A percentile compares a stretch with the other conserved stretches of the same genome.
Evolutionary conservation across 768 basidiomycete species (phyloP).

Genomic region (Mycena polygramma): DNA sequence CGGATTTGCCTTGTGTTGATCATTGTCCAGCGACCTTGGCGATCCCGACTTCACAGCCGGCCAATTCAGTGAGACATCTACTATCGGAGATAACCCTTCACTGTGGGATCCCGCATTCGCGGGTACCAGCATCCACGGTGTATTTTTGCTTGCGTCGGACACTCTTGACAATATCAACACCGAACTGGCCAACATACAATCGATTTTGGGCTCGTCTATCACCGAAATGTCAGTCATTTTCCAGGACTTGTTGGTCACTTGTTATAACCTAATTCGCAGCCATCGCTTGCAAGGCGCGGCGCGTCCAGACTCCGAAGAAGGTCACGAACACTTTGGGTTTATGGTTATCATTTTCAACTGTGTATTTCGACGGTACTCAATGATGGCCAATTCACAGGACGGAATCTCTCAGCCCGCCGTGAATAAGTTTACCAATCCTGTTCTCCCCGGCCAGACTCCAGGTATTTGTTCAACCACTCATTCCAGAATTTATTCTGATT

Average conservation of each 20-base stretch:
- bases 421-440: slow-evolving; percentile 33
- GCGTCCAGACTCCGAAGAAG: slow-evolving; percentile 43
- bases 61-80: slow-evolving; percentile 23
- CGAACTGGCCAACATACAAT: slow-evolving; percentile 38
- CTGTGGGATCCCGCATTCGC: slow-evolving; percentile 39
- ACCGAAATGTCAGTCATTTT: slow-evolving; percentile 30
- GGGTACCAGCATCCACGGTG: slow-evolving; percentile 40
- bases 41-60: slow-evolving; percentile 32
- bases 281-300: slow-evolving; percentile 39
- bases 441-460: slow-evolving; percentile 37
- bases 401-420: slow-evolving; percentile 42
- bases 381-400: slow-evolving; percentile 21
- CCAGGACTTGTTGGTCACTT: not conserved
- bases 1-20: not conserved
- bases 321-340: slow-evolving; percentile 47
- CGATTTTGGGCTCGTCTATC: slow-evolving; percentile 36
- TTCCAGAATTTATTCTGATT: not conserved
- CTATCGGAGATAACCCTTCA: slow-evolving; percentile 33
- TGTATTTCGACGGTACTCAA: too few relatives aligned
- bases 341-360: slow-evolving; percentile 26
- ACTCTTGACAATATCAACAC: slow-evolving; percentile 37
- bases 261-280: not conserved
- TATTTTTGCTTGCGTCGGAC: slow-evolving; percentile 43
- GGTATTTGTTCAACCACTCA: not conserved
- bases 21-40: slow-evolving; percentile 27